Evolutionary conservation across 2,329 filamentous ascomycete genomes (phyloP).

Genomic region (Botrytis elliptica): DNA sequence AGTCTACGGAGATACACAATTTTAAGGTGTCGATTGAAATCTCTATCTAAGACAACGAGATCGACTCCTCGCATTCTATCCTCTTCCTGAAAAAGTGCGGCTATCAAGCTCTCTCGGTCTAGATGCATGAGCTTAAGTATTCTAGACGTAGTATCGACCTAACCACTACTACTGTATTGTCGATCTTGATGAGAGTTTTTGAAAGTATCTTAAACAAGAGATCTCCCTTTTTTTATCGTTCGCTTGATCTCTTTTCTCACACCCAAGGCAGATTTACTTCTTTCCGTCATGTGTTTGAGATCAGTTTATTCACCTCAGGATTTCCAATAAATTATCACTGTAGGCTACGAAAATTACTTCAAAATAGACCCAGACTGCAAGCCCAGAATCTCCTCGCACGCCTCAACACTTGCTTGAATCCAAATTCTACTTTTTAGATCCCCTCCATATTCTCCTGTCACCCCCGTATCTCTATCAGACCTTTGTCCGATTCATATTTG

Average conservation of each 20-base stretch:
- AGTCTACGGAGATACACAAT: no score
- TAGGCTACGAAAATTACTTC: fast-evolving
- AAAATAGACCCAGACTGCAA: neutral
- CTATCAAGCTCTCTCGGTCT: neutral
- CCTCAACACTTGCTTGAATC: neutral
- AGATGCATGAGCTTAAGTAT: neutral
- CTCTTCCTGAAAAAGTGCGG: neutral
- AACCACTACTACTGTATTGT: neutral
- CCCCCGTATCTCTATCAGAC: no score
- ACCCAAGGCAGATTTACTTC: neutral
- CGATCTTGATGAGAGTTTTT: neutral
- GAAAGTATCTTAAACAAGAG: neutral
- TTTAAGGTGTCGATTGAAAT: neutral
- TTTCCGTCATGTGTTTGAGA: neutral
- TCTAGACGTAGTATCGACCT: no score
- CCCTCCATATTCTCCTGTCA: neutral
- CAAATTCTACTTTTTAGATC: fast-evolving
- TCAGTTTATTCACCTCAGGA: neutral
- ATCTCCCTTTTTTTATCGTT: neutral
- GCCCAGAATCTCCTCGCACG: fast-evolving
- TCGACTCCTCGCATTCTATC: neutral
- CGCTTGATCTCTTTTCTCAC: neutral
- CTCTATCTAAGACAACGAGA: neutral
- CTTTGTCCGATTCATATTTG: no score
- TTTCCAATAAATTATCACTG: fast-evolving